phyloP scores from a whole-genome alignment of 1,284 basidiomycete species.

The Sphagnurus paluster region DNA sequence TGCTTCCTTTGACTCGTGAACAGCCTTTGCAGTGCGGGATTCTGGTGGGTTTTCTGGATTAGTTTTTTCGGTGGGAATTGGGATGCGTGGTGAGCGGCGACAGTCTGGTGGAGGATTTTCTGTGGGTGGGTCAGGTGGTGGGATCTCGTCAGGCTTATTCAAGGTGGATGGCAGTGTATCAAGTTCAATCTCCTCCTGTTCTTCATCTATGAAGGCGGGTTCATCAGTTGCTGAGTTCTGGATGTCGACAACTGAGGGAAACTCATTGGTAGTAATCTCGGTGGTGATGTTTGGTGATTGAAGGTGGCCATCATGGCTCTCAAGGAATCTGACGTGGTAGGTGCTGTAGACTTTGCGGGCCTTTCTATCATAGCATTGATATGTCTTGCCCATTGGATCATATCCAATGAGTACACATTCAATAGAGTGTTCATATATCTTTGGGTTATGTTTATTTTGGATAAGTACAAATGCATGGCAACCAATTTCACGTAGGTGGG shows the following conservation, averaged over 20 bases:
- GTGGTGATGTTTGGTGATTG: background rate
- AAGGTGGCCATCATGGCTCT: conserved; percentile 24
- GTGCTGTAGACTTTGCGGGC: conserved; percentile 21
- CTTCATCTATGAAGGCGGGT: no score
- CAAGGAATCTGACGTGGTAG: conserved; percentile 31
- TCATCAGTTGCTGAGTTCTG: no score
- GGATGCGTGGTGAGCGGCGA: background rate
- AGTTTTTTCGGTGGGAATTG: background rate
- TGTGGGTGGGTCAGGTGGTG: no score
- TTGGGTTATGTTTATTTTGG: conserved; percentile 28
- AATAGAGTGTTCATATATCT: conserved; percentile 27
- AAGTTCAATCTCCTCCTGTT: no score
- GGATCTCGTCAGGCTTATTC: no score
- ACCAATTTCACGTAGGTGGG: conserved; percentile 20
- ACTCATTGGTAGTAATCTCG: background rate
- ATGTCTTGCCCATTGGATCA: conserved; percentile 27
- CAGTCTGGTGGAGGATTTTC: no score
- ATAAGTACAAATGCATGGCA: conserved; percentile 29
- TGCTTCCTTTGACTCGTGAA: background rate
- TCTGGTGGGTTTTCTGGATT: background rate
- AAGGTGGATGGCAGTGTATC: no score
- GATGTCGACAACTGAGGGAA: no score
- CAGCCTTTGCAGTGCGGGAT: background rate
- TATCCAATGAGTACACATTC: conserved; percentile 37
- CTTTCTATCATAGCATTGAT: conserved; percentile 24